These are phyloP conservation scores for Fusarium sacchari DNA, from an alignment of 2,329 filamentous ascomycete genomes.

Conservation along the genomic window DNA sequence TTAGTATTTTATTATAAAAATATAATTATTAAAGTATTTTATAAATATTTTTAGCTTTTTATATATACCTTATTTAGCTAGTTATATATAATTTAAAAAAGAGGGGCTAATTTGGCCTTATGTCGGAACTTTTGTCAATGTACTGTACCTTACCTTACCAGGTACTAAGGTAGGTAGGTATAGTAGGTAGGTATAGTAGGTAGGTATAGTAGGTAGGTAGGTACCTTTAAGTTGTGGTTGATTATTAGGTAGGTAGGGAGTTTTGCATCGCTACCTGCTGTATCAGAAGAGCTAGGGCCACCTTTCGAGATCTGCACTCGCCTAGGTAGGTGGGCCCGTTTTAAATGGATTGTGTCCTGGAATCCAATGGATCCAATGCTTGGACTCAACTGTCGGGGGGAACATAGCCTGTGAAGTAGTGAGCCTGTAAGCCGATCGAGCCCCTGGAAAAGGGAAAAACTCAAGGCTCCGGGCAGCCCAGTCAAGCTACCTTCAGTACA, in stretches of 20 bases:
- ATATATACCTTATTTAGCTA: too few species aligned
- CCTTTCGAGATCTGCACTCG: slow-evolving; percentile 36
- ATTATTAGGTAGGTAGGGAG: slow-evolving; percentile 6
- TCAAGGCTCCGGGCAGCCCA: slow-evolving; percentile 29
- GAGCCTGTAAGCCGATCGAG: slow-evolving; percentile 31
- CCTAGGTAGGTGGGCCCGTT: slow-evolving; percentile 19
- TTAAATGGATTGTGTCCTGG: slow-evolving; percentile 2
- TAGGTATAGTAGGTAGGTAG: too few species aligned
- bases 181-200: too few species aligned
- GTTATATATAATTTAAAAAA: too few species aligned
- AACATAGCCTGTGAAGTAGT: background rate
- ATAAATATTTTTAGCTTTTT: too few species aligned
- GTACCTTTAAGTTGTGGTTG: slow-evolving; percentile 8
- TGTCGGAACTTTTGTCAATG: too few species aligned
- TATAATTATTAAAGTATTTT: too few species aligned
- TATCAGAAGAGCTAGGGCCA: slow-evolving; percentile 38
- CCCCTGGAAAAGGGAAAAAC: slow-evolving; percentile 41
- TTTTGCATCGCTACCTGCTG: slow-evolving; percentile 16
- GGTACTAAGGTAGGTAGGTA: too few species aligned
- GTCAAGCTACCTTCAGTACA: too few species aligned
- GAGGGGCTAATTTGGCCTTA: too few species aligned
- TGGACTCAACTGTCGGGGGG: background rate
- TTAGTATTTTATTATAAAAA: too few species aligned
- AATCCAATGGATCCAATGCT: background rate
- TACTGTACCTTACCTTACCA: too few species aligned